These are phyloP conservation scores for Fusarium abutilonis DNA, from an alignment of 2,329 filamentous ascomycete genomes.

Conservation along the genomic window DNA sequence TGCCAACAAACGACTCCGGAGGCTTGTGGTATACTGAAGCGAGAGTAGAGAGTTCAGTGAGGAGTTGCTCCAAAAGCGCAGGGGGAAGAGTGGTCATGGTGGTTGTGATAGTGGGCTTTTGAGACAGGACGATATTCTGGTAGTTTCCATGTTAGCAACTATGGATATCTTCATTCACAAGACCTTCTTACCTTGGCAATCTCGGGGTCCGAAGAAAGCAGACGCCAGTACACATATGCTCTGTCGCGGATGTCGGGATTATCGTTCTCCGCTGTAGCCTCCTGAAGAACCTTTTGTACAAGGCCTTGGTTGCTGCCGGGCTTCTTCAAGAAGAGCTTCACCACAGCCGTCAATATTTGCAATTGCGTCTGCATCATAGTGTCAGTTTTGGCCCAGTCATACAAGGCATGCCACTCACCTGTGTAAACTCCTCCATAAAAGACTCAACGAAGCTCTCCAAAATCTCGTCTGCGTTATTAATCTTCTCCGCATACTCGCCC, in stretches of 20 bases:
- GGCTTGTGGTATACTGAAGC: conserved; percentile 99
- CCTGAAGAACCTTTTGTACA: conserved; percentile 93
- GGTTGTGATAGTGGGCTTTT: conserved; percentile 92
- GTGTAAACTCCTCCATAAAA: conserved; percentile 96
- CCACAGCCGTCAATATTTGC: conserved; percentile 95
- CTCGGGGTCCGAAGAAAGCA: conserved; percentile 90
- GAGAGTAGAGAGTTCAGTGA: conserved; percentile 90
- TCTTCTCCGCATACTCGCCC: conserved; percentile 98
- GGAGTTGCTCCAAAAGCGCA: conserved; percentile 85
- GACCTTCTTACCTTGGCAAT: conserved; percentile 76
- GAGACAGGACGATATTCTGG: conserved; percentile 84
- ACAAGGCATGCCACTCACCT: conserved; percentile 62
- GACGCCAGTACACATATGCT: conserved; percentile 97
- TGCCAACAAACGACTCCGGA: conserved; percentile 96
- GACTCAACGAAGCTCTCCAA: conserved; percentile 89
- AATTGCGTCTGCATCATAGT: conserved; percentile 78
- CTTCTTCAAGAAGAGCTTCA: conserved; percentile 97
- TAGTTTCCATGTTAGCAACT: conserved; percentile 6
- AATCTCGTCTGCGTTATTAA: conserved; percentile 97
- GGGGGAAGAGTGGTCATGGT: conserved; percentile 92
- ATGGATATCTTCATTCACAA: not conserved
- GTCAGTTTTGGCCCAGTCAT: not conserved
- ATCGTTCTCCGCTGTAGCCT: conserved; percentile 92
- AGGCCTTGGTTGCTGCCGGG: conserved; percentile 89
- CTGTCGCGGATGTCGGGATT: conserved; percentile 97